Conservation (phyloP, 495 filamentous ascomycete genomes). For the Penicillium turbatum region DNA sequence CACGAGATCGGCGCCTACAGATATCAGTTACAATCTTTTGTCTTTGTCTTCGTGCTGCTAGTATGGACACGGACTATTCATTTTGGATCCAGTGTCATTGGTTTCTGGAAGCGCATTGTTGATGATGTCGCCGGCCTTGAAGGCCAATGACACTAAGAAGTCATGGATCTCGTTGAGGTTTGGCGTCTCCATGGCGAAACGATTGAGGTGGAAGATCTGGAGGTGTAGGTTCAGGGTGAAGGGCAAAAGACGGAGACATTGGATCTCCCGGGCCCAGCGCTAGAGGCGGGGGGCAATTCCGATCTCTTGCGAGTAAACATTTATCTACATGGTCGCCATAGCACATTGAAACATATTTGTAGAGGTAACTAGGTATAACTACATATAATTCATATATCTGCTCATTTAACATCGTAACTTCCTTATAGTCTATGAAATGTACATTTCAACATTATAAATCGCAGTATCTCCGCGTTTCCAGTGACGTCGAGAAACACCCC, state of each 20-base stretch:
- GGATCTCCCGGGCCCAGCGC: neutral
- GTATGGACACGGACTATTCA: slow-evolving; percentile 67
- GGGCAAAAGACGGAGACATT: neutral
- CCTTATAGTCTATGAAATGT: too few relatives aligned
- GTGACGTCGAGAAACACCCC: slow-evolving; percentile 25
- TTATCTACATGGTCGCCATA: too few relatives aligned
- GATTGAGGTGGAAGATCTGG: neutral
- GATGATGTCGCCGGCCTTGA: slow-evolving; percentile 79
- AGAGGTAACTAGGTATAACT: too few relatives aligned
- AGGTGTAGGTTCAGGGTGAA: neutral
- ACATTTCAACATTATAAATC: neutral
- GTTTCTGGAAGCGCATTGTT: slow-evolving; percentile 65
- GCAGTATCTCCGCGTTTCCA: slow-evolving; percentile 6
- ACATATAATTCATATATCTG: too few relatives aligned
- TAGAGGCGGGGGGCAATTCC: slow-evolving; percentile 5
- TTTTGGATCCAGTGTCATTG: slow-evolving; percentile 64
- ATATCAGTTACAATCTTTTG: slow-evolving; percentile 3
- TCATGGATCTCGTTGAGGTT: slow-evolving; percentile 81
- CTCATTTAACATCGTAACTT: too few relatives aligned
- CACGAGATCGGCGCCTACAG: slow-evolving; percentile 71
- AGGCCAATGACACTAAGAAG: slow-evolving; percentile 66
- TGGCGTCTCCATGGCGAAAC: slow-evolving; percentile 15
- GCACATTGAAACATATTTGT: too few relatives aligned
- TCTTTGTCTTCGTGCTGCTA: neutral
- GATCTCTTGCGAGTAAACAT: neutral